Conservation (phyloP, 176 grass and related monocot genomes). For the Musa troglodytarum region DNA sequence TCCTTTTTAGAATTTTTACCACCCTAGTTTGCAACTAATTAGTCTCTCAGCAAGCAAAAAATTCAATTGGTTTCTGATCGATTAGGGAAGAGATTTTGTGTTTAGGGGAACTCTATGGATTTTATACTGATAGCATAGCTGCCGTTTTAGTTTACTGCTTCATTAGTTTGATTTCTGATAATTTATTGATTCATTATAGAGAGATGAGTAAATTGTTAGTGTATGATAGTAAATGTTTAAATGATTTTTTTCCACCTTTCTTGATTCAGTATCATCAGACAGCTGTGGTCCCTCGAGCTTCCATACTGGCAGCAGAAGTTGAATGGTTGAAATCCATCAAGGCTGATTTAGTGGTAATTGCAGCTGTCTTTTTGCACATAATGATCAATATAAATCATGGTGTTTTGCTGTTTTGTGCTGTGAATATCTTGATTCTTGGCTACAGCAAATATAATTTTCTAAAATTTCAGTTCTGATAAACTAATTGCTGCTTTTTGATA, state of each 20-base stretch:
- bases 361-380: neutral
- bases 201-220: neutral
- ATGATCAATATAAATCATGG: neutral
- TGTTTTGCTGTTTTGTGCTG: neutral
- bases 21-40: neutral
- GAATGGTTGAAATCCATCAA: conserved; percentile 89
- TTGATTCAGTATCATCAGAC: conserved; percentile 74
- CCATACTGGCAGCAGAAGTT: conserved; percentile 71
- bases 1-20: neutral
- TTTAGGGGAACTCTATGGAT: neutral
- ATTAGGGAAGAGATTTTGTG: neutral
- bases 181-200: neutral
- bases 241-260: neutral
- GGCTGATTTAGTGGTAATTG: conserved; percentile 77
- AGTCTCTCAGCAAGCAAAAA: neutral
- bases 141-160: neutral
- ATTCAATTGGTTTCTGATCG: neutral
- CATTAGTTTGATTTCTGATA: no score
- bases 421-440: no score
- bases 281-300: conserved; percentile 70
- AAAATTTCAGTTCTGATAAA: neutral
- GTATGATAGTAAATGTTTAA: neutral
- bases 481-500: neutral
- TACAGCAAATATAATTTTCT: neutral
- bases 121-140: neutral